Conservation (phyloP, 495 filamentous ascomycete species). For the Penicillium herquei region DNA sequence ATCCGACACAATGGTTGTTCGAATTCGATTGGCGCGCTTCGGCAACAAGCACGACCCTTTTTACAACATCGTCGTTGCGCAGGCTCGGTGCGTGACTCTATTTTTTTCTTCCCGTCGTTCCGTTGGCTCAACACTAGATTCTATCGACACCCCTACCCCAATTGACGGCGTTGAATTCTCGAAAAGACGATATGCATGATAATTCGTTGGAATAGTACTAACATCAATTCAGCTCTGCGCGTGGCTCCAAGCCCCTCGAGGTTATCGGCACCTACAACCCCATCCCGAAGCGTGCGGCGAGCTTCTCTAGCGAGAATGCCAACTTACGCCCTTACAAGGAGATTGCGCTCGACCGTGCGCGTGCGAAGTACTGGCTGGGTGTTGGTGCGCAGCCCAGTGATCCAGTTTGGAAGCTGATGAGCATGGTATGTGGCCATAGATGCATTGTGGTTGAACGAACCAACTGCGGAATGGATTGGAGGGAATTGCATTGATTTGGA, state of each 20-base stretch:
- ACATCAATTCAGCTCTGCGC: slow-evolving; percentile 52
- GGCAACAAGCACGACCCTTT: slow-evolving; percentile 81
- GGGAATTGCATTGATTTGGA: neutral
- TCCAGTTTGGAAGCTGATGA: slow-evolving; percentile 79
- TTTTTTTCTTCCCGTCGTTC: neutral
- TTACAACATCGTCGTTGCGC: slow-evolving; percentile 96
- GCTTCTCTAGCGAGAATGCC: slow-evolving; percentile 63
- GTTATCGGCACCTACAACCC: slow-evolving; percentile 96
- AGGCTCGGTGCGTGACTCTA: slow-evolving; percentile 70
- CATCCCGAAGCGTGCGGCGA: slow-evolving; percentile 63
- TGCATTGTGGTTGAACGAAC: neutral
- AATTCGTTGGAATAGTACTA: neutral
- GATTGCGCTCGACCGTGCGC: slow-evolving; percentile 74
- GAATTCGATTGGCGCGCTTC: slow-evolving; percentile 90
- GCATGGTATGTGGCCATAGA: slow-evolving; percentile 62
- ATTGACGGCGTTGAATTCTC: neutral
- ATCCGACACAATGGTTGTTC: slow-evolving; percentile 73
- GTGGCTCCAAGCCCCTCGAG: slow-evolving; percentile 84
- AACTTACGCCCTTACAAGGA: slow-evolving; percentile 71
- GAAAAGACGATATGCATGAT: neutral
- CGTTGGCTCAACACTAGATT: neutral
- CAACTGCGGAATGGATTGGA: neutral
- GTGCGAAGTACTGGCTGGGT: slow-evolving; percentile 94
- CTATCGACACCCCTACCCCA: neutral
- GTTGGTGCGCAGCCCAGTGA: slow-evolving; percentile 94